Conservation (phyloP, 1,284 basidiomycete species). For the Apiotrichum brassicae region DNA sequence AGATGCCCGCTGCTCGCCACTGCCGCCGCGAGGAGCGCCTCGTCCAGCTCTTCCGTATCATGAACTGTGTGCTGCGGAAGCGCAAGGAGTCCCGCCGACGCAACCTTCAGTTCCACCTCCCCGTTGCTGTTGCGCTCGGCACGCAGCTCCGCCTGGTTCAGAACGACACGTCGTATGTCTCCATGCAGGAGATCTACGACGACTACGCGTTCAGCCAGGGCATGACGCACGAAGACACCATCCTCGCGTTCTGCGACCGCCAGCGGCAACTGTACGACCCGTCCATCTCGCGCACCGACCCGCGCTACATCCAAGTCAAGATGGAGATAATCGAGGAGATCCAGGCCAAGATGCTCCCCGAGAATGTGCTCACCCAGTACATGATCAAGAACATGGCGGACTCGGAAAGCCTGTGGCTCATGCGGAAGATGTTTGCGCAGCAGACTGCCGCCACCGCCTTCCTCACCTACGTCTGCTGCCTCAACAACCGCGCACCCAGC, state of each 20-base stretch:
- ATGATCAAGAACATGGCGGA: conserved; percentile 79
- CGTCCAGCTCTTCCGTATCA: conserved; percentile 83
- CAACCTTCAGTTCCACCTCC: conserved; percentile 85
- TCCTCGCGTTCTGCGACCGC: conserved; percentile 75
- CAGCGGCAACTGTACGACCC: conserved; percentile 58
- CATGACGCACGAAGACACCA: conserved; percentile 81
- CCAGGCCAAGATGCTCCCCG: conserved; percentile 79
- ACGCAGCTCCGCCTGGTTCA: conserved; percentile 80
- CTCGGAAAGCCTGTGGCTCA: conserved; percentile 86
- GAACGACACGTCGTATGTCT: conserved; percentile 84
- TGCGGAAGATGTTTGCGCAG: conserved; percentile 92
- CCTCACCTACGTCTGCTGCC: conserved; percentile 82
- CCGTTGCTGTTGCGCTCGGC: conserved; percentile 77
- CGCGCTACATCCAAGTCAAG: conserved; percentile 46
- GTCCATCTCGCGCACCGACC: conserved; percentile 30
- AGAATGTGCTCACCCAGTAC: conserved; percentile 79
- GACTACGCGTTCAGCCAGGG: conserved; percentile 72
- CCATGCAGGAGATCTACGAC: conserved; percentile 91
- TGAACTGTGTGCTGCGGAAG: conserved; percentile 78
- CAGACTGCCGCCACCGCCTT: conserved; percentile 86
- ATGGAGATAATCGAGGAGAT: conserved; percentile 91
- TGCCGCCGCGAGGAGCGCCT: conserved; percentile 89
- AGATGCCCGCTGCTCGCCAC: conserved; percentile 79
- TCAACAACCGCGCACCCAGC: conserved; percentile 74
- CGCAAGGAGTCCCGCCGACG: conserved; percentile 93